Evolutionary conservation across 2,329 filamentous ascomycete species (phyloP), one percentile per base, ranked within the genome.

Genomic region (Didymella exigua): DNA sequence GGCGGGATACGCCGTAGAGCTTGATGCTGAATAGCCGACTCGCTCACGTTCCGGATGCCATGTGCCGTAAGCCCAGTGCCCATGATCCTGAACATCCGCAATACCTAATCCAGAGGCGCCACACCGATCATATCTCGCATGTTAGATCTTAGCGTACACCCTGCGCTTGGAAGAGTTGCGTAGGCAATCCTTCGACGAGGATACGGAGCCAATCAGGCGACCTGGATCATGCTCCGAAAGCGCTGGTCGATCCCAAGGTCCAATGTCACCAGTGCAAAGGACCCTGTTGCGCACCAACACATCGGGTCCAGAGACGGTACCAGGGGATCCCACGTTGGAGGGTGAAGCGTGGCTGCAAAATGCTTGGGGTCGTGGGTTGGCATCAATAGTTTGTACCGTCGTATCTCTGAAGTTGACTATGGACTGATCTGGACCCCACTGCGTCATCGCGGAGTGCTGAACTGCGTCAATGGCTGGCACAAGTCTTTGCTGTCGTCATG

Each of bases 91-190:
- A 46, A 26, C 24, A 46, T 37, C 46, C 46, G 30, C 41, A 50
- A n/a, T n/a, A n/a, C n/a, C n/a, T n/a, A n/a, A 21, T 55, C 52
- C 41, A 55, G 52, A 50, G 41, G 52, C 52, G 52, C 52, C 52
- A 55, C 52, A 42, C 23, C 37, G 52, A 50, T 50, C 42, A 42
- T 37, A 55, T 49, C 46, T 46, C 24, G 52, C 47, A 55, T 55
- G 8, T 43, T 37, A 55, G 52, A 55, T 55, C 42, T 31, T 55
- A 55, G 52, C 36, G 52, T 29, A 18, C 19, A 43, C 23, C 36
- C 29, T 48, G 30, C 36, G 10, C 16, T 29, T 9, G 8, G 34
- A 37, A 24, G 36, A 5, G 6, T 54, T 36, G 41, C 49, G 34
- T 46, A n/a, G n/a, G n/a, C n/a, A 30, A 37, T 36, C 29, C 8